A percentile compares a stretch with the other conserved stretches of the same genome.
phyloP scores from a whole-genome alignment of 768 basidiomycete genomes.

The Tylopilus subfusipes region DNA sequence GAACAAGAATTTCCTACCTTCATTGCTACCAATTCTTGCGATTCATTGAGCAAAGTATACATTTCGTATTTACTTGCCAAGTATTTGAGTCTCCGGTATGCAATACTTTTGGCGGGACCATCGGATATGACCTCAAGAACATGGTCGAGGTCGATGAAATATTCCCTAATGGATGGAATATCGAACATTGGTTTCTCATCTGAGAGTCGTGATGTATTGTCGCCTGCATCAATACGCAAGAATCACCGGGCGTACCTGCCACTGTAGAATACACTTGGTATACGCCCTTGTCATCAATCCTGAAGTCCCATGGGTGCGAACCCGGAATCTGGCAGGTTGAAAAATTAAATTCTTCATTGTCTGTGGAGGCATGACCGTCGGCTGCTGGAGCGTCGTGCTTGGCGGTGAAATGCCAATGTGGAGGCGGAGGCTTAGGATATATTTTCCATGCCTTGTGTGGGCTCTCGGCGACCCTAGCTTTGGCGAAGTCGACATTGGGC shows the following conservation, averaged over 20 bases:
- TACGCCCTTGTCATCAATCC: conserved; percentile 85
- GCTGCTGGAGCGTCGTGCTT: conserved; percentile 44
- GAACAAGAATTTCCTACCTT: conserved; percentile 54
- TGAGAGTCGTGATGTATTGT: conserved; percentile 15
- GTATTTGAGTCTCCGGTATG: conserved; percentile 87
- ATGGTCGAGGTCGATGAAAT: conserved; percentile 94
- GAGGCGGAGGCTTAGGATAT: conserved; percentile 90
- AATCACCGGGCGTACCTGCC: conserved; percentile 5
- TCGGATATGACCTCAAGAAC: conserved; percentile 88
- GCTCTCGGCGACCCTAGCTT: conserved; percentile 24
- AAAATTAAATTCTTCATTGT: conserved; percentile 59
- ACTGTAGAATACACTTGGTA: conserved; percentile 70
- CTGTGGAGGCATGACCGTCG: conserved; percentile 29
- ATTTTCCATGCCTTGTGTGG: conserved; percentile 71
- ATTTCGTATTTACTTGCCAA: conserved; percentile 91
- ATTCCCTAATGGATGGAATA: conserved; percentile 86
- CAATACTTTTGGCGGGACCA: conserved; percentile 95
- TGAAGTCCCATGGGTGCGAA: conserved; percentile 57
- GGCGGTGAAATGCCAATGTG: conserved; percentile 89
- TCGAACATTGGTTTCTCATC: conserved; percentile 62
- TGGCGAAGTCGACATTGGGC: conserved; percentile 49
- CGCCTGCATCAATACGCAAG: neutral
- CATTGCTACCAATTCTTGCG: conserved; percentile 93
- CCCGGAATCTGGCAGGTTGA: conserved; percentile 73
- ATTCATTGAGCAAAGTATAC: conserved; percentile 89